These are phyloP conservation scores for Pharus latifolius DNA, from an alignment of 176 grass and related monocot species.

Conservation along the genomic window DNA sequence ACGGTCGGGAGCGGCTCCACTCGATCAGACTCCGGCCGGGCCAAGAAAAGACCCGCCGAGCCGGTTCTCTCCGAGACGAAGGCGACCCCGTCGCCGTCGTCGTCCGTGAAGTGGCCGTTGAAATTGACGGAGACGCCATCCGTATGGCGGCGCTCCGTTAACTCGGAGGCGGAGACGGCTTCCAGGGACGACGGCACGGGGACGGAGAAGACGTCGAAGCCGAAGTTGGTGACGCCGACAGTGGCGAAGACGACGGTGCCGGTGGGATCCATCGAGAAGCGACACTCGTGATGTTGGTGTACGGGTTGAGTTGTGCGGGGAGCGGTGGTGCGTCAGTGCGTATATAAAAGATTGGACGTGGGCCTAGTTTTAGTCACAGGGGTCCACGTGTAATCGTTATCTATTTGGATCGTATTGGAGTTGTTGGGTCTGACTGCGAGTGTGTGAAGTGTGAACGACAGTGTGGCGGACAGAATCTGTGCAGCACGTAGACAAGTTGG, in stretches of 20 bases:
- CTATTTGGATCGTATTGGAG: not conserved
- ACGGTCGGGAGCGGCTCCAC: constrained; percentile 34
- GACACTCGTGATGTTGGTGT: not conserved
- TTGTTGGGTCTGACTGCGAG: not conserved
- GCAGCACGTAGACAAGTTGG: not conserved
- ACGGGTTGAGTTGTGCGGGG: not conserved
- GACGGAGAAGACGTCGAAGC: constrained; percentile 93
- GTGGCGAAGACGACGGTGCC: constrained; percentile 60
- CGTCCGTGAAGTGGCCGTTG: constrained; percentile 77
- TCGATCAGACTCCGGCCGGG: not conserved
- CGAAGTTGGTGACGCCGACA: constrained; percentile 56
- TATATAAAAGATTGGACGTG: constrained; percentile 2
- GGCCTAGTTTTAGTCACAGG: not conserved
- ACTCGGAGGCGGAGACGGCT: not conserved
- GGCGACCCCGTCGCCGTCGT: constrained; percentile 30
- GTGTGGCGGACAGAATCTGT: constrained; percentile 23
- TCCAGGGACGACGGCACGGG: constrained; percentile 7
- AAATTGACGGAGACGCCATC: constrained; percentile 75
- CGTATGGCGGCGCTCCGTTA: constrained; percentile 62
- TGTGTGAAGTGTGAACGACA: constrained; percentile 19
- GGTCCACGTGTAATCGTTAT: not conserved
- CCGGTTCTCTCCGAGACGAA: constrained; percentile 84
- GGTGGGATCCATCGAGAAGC: constrained; percentile 45
- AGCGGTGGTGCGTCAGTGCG: not conserved
- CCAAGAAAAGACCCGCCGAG: constrained; percentile 39